Evolutionary conservation across 768 basidiomycete genomes (phyloP), one percentile per base, ranked within the genome.

Genomic region (Pluteus cervinus): DNA sequence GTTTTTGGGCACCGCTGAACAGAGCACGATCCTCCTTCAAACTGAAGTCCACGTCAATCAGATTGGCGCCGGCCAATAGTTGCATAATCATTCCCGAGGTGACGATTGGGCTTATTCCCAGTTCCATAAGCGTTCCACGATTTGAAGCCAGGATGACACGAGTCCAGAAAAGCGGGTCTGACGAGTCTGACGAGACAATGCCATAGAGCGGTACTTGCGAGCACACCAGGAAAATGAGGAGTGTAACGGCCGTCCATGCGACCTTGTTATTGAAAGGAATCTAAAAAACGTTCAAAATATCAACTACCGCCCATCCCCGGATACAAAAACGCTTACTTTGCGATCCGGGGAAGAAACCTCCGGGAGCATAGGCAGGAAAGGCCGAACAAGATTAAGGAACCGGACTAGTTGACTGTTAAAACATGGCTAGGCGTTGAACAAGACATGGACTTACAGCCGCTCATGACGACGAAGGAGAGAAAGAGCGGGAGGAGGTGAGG

Each of bases 61-160:
- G 70, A 62, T 91, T 97, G 26, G 96, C 94, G 39, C 96, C 96
- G 12, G 94, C 92, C 44, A 99, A 75, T 29, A 99, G 82, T 64
- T 99, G 96, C 89, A 99, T 98, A 62, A 97, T 99, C 94, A 97
- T 98, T 54, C 96, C 96, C 36, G 86, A 88, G 7, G 96, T 99
- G 58, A 98, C 79, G 56, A 98, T 96, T 26, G 96, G 96, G 20
- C 82, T 93, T 52, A 98, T 98, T 43, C 96, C 94, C 44, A 99
- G 80, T 65, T 99, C 96, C 96, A 99, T 99, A 44, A 98, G 82
- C 1, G 96, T 98, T 46, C 96, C 96, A 43, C 94, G 79, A 69
- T 98, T 98, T 5, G 91, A 96, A 16, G 96, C 94, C 43, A 99
- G 79, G 66, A 99, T 98, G 68, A 94, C 94, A 65, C 94, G 88